Evolutionary conservation across 169 alveolate genomes (phyloP).

Genomic region (Plasmodium gallinaceum): DNA sequence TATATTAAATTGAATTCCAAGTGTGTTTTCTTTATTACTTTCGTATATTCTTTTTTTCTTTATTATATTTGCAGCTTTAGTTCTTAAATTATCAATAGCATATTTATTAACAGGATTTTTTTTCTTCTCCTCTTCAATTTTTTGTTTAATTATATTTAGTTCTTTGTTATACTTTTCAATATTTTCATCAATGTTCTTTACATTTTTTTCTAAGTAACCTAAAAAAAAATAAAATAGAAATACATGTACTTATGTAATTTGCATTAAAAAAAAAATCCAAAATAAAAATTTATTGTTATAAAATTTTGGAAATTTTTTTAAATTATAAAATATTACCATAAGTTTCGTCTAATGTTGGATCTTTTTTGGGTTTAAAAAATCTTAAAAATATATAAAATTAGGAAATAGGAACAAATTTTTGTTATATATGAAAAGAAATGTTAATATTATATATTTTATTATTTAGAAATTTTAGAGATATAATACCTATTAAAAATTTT

Average conservation of each 20-base stretch:
- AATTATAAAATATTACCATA: conserved; percentile 38
- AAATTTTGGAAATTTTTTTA: background rate
- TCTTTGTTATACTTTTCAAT: conserved; percentile 72
- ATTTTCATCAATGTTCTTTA: conserved; percentile 53
- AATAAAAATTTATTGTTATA: background rate
- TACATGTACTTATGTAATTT: background rate
- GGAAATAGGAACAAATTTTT: conserved; percentile 20
- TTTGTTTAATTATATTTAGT: conserved; percentile 67
- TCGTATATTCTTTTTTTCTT: conserved; percentile 66
- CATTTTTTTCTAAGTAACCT: conserved; percentile 66
- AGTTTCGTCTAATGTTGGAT: conserved; percentile 64
- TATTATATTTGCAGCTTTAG: conserved; percentile 65
- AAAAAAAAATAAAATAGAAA: background rate
- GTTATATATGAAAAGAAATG: background rate
- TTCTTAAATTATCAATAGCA: conserved; percentile 49
- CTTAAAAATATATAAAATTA: conserved; percentile 30
- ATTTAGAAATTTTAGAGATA: background rate
- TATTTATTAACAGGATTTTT: conserved; percentile 60
- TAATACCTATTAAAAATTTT: background rate
- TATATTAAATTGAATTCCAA: conserved; percentile 76
- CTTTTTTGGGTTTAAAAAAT: conserved; percentile 63
- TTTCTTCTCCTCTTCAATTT: conserved; percentile 74
- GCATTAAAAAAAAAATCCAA: background rate
- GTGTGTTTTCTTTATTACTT: conserved; percentile 63
- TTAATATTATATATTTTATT: background rate